Evolutionary conservation across 306 rosid species (phyloP).

Genomic region (Oxytropis ochrocephala): DNA sequence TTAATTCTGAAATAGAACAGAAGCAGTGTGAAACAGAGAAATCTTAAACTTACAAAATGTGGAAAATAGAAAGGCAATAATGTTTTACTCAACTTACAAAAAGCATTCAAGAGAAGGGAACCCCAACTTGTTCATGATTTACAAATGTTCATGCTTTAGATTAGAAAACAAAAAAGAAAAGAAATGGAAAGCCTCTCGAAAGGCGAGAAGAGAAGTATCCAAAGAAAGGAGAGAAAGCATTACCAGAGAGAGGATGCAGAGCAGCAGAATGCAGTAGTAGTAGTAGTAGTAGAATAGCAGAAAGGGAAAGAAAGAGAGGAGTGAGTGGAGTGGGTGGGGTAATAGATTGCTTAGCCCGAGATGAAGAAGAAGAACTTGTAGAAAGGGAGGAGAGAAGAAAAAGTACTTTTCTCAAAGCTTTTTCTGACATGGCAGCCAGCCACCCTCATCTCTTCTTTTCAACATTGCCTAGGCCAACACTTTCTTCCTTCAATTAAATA

Average conservation of each 20-base stretch:
- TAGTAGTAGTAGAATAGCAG: background rate
- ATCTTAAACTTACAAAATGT: background rate
- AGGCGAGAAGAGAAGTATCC: conserved; percentile 16
- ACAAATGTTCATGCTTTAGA: conserved; percentile 26
- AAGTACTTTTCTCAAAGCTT: background rate
- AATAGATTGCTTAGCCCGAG: background rate
- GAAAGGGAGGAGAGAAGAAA: background rate
- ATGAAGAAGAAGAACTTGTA: background rate
- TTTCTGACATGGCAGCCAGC: conserved; percentile 2
- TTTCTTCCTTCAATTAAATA: background rate
- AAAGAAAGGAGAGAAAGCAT: background rate
- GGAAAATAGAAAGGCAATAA: conserved; percentile 7
- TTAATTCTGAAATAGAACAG: conserved; percentile 34
- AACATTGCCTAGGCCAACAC: background rate
- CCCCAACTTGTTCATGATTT: conserved; percentile 23
- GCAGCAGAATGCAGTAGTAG: background rate
- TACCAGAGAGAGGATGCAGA: conserved; percentile 6
- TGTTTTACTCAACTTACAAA: too few species aligned
- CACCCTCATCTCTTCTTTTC: background rate
- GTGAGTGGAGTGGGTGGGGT: background rate
- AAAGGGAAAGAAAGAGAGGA: background rate
- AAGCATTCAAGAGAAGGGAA: background rate
- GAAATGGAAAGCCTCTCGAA: conserved; percentile 19
- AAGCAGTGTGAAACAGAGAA: conserved; percentile 11
- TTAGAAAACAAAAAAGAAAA: background rate